Percentiles rank a stretch among this genome's conserved stretches.
phyloP scores from a whole-genome alignment of 768 basidiomycete genomes.

The Leccinum truebloodii region DNA sequence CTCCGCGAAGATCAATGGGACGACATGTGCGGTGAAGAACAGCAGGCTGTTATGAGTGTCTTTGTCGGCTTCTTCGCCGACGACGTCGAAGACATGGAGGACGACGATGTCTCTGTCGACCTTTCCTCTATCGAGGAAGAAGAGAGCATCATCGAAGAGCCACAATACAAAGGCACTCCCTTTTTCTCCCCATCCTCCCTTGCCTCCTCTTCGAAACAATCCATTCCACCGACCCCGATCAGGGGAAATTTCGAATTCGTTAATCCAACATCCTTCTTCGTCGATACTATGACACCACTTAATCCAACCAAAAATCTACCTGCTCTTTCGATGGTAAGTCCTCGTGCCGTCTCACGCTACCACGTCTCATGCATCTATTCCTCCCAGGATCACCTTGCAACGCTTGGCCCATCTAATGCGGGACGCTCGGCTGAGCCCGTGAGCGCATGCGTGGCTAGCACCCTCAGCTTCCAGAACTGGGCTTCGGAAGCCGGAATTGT shows the following conservation, averaged over 20 bases:
- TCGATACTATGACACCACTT: slow-evolving; percentile 19
- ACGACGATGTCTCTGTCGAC: slow-evolving; percentile 6
- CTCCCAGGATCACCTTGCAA: slow-evolving; percentile 31
- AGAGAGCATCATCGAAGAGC: slow-evolving; percentile 21
- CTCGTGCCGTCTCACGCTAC: not conserved
- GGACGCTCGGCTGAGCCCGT: slow-evolving; percentile 24
- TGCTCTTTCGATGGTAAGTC: slow-evolving; percentile 33
- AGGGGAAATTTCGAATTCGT: slow-evolving; percentile 30
- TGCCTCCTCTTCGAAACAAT: slow-evolving; percentile 9
- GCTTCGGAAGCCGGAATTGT: slow-evolving; percentile 33
- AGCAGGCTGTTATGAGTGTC: slow-evolving; percentile 31
- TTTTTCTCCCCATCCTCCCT: not conserved
- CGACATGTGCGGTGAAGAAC: slow-evolving; percentile 34
- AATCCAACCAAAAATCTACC: slow-evolving; percentile 31
- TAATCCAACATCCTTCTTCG: slow-evolving; percentile 30
- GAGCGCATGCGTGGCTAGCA: slow-evolving; percentile 12
- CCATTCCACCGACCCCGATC: slow-evolving; percentile 22
- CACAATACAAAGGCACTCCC: slow-evolving; percentile 6
- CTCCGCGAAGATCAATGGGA: slow-evolving; percentile 33
- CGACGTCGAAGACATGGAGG: slow-evolving; percentile 27
- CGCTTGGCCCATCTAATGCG: slow-evolving; percentile 26
- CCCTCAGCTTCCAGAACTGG: slow-evolving; percentile 32
- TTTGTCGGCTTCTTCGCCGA: slow-evolving; percentile 32
- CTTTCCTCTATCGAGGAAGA: slow-evolving; percentile 23
- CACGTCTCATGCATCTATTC: slow-evolving; percentile 5